A percentile compares a stretch with the other conserved stretches of the same genome.
Evolutionary conservation across 225 moss, liverwort and hornwort species (phyloP).

Genomic region (Straminergon stramineum): DNA sequence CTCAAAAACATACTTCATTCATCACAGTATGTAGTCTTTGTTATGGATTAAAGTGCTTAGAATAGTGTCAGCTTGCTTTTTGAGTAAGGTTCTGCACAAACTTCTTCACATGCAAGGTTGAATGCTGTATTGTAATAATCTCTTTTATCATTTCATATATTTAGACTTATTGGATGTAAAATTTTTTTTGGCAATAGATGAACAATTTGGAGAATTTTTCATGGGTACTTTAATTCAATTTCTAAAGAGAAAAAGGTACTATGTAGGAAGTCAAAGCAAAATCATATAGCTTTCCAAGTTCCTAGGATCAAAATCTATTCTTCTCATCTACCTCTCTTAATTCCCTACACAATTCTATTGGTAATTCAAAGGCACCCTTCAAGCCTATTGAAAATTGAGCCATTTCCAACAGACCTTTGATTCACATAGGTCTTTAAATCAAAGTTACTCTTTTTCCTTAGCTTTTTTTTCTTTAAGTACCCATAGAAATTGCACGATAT

Average conservation of each 20-base stretch:
- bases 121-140: neutral
- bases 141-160: neutral
- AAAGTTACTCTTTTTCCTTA: too few species aligned
- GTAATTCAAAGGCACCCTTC: neutral
- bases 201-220: too few species aligned
- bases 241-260: neutral
- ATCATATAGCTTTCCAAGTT: neutral
- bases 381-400: neutral
- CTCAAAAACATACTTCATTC: neutral
- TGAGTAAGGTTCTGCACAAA: fast-evolving
- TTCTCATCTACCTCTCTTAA: neutral
- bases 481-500: fast-evolving
- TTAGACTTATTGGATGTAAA: neutral
- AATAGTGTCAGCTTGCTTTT: fast-evolving
- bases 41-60: neutral
- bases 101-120: neutral
- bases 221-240: neutral
- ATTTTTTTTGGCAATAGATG: neutral
- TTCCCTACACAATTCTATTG: fast-evolving
- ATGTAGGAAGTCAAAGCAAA: neutral
- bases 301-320: neutral
- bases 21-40: fast-evolving
- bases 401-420: too few species aligned
- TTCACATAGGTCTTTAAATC: too few species aligned
- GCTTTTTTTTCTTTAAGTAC: too few species aligned